phyloP scores from a whole-genome alignment of 768 basidiomycete genomes.

The Clitopilus passeckerianus region DNA sequence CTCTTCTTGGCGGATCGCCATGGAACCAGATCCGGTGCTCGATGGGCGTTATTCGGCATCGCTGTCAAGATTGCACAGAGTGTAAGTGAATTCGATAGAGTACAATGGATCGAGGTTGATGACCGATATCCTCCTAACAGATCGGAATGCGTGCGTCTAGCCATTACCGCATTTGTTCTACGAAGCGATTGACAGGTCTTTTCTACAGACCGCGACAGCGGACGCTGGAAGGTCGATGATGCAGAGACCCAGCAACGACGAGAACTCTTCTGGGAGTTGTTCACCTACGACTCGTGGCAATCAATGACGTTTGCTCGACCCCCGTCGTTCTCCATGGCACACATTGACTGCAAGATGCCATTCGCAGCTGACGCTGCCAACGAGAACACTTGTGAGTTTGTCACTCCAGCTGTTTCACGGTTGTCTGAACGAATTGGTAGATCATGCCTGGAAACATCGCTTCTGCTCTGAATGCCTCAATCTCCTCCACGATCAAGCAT shows the following conservation, averaged over 20 bases:
- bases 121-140: constrained; percentile 23
- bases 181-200: constrained; percentile 3
- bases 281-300: constrained; percentile 51
- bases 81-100: constrained; percentile 34
- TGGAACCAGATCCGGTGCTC: constrained; percentile 57
- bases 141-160: constrained; percentile 61
- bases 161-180: constrained; percentile 2
- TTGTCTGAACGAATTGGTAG: constrained; percentile 23
- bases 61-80: constrained; percentile 69
- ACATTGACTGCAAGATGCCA: constrained; percentile 65
- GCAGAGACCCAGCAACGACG: constrained; percentile 58
- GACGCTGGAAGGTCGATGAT: constrained; percentile 58
- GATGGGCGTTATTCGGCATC: constrained; percentile 67
- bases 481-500: constrained; percentile 65
- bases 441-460: constrained; percentile 66
- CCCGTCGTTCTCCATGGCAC: constrained; percentile 61
- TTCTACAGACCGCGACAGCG: constrained; percentile 59
- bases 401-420: neutral
- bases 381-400: constrained; percentile 54
- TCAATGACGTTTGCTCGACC: constrained; percentile 69
- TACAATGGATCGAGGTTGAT: neutral
- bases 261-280: constrained; percentile 65
- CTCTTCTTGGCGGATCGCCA: constrained; percentile 66
- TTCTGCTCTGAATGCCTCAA: constrained; percentile 68
- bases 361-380: constrained; percentile 41